Percentiles rank a stretch among this genome's conserved stretches.
Conservation (phyloP, 306 rosid species). For the Nissolia schottii region DNA sequence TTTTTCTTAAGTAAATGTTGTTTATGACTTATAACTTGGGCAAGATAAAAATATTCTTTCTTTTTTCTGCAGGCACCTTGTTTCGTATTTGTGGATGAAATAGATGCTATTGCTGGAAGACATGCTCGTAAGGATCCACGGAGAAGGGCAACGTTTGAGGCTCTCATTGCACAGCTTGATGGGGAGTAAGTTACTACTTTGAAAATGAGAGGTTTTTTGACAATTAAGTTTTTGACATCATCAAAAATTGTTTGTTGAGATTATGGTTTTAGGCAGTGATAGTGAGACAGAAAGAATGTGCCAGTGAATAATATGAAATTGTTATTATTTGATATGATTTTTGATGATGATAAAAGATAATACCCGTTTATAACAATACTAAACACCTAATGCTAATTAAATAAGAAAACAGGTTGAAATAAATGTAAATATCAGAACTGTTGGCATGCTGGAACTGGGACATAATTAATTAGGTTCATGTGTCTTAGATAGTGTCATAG, state of each 20-base stretch:
- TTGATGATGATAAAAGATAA: neutral
- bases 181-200: conserved; percentile 75
- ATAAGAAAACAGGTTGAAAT: no score
- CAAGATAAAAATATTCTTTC: neutral
- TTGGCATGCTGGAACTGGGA: no score
- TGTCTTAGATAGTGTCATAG: no score
- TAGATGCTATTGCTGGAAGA: conserved; percentile 98
- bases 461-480: no score
- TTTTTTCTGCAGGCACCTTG: conserved; percentile 74
- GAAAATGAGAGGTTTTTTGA: neutral
- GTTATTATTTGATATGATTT: neutral
- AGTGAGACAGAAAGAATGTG: neutral
- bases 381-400: neutral
- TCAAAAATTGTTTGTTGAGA: neutral
- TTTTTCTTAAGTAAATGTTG: neutral
- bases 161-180: conserved; percentile 87
- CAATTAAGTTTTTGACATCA: neutral
- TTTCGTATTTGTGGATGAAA: conserved; percentile 95
- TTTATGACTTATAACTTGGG: neutral
- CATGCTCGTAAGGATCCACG: conserved; percentile 92
- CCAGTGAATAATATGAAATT: no score
- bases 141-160: conserved; percentile 92
- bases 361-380: neutral
- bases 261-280: neutral
- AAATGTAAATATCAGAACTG: no score